A percentile compares a stretch with the other conserved stretches of the same genome.
phyloP scores from a whole-genome alignment of 495 filamentous ascomycete species.

The Neurospora hispaniola region DNA sequence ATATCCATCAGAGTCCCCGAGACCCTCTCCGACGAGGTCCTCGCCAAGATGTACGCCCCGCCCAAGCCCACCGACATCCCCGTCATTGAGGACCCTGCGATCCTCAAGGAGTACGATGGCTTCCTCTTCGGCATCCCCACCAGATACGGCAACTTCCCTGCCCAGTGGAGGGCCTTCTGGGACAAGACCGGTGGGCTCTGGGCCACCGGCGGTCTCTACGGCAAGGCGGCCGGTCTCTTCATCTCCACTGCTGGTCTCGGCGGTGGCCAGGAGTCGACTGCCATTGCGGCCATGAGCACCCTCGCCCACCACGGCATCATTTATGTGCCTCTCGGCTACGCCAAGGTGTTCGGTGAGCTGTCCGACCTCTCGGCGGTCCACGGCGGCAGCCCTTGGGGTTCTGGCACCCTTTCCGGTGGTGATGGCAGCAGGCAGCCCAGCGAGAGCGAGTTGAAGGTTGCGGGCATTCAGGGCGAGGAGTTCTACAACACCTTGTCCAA shows the following conservation, averaged over 20 bases:
- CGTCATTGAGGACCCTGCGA: constrained; percentile 48
- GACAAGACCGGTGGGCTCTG: constrained; percentile 71
- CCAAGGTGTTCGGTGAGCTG: constrained; percentile 59
- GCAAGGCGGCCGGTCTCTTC: constrained; percentile 91
- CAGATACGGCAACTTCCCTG: constrained; percentile 97
- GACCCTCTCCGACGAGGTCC: constrained; percentile 74
- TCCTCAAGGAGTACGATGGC: constrained; percentile 72
- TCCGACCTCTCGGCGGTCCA: constrained; percentile 63
- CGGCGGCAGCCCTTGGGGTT: constrained; percentile 87
- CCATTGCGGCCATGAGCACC: constrained; percentile 72
- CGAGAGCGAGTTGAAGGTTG: constrained; percentile 62
- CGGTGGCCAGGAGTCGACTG: constrained; percentile 90
- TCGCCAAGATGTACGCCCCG: constrained; percentile 77
- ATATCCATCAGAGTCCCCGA: constrained; percentile 53
- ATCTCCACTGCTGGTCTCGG: constrained; percentile 70
- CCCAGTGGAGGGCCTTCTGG: constrained; percentile 90
- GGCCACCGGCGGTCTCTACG: constrained; percentile 62
- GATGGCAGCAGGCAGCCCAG: constrained; percentile 78
- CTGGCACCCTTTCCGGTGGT: constrained; percentile 75
- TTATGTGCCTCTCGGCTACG: constrained; percentile 91
- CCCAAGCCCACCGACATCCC: constrained; percentile 59
- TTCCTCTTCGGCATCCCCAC: constrained; percentile 95
- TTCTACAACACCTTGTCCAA: constrained; percentile 77
- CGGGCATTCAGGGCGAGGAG: constrained; percentile 67
- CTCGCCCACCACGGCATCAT: constrained; percentile 89